phyloP scores from a whole-genome alignment of 2,329 filamentous ascomycete species.

The Fusarium praegraminearum region DNA sequence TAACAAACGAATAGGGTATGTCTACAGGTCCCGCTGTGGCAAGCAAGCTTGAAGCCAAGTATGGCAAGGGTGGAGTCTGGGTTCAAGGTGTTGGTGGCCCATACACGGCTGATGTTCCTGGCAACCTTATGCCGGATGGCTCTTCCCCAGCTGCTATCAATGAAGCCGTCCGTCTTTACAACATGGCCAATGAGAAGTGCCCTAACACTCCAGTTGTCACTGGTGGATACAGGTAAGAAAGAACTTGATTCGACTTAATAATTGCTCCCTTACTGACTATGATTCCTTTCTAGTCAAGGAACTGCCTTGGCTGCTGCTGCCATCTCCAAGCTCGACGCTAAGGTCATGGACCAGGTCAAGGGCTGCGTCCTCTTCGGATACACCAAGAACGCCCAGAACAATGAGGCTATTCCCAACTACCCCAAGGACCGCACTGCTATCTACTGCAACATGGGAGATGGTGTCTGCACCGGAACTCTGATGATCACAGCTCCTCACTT shows the following conservation, averaged over 20 bases:
- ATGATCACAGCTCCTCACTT: slow-evolving; percentile 7
- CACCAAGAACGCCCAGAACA: slow-evolving; percentile 15
- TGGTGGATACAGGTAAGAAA: slow-evolving; percentile 9
- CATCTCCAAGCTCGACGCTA: background rate
- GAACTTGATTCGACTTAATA: fast-evolving
- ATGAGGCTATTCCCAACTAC: background rate
- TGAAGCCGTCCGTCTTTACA: slow-evolving; percentile 1
- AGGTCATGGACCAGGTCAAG: slow-evolving; percentile 11
- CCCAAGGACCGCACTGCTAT: background rate
- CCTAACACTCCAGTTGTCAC: slow-evolving; percentile 8
- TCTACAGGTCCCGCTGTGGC: background rate
- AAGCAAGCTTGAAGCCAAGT: slow-evolving; percentile 1
- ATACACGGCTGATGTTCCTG: background rate
- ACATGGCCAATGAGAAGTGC: slow-evolving; percentile 10
- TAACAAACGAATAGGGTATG: background rate
- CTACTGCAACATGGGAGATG: slow-evolving; percentile 1
- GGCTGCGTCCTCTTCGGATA: slow-evolving; percentile 3
- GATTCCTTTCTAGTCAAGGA: background rate
- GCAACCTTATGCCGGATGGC: slow-evolving; percentile 5
- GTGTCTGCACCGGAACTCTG: background rate
- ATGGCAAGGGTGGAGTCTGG: slow-evolving; percentile 2
- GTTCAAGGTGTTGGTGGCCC: slow-evolving; percentile 15
- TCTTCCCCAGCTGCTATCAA: background rate
- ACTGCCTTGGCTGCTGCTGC: slow-evolving; percentile 5
- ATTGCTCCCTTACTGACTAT: fast-evolving